A percentile compares a stretch with the other conserved stretches of the same genome.
Conservation (phyloP, 2,329 filamentous ascomycete species). For the Diplocarpon rosae region DNA sequence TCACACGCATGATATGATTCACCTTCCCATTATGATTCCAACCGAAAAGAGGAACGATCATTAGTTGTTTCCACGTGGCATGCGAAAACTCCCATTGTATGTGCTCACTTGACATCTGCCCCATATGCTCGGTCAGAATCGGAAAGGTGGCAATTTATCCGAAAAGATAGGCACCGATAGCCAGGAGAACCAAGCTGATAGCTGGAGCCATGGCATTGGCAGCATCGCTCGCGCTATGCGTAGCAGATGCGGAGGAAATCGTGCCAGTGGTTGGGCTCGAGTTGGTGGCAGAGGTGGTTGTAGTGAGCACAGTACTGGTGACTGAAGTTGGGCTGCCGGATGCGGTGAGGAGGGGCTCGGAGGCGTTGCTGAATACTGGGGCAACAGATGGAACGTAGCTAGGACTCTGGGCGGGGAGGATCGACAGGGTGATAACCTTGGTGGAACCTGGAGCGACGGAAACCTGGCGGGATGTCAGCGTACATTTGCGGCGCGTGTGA, state of each 20-base stretch:
- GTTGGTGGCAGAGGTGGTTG: background rate
- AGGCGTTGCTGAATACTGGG: slow-evolving; percentile 1
- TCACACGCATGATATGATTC: background rate
- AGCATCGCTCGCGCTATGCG: background rate
- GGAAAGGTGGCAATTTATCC: slow-evolving; percentile 3
- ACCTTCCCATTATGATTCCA: slow-evolving; percentile 3
- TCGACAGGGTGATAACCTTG: background rate
- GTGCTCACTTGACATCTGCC: background rate
- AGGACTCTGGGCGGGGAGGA: background rate
- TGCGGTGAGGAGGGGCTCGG: slow-evolving; percentile 1
- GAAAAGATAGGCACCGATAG: slow-evolving; percentile 7
- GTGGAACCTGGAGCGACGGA: background rate
- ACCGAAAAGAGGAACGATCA: slow-evolving; percentile 1
- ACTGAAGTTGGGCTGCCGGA: background rate
- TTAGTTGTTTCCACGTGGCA: slow-evolving; percentile 2
- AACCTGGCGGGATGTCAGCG: background rate
- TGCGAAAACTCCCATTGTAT: slow-evolving; percentile 1
- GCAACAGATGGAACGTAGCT: slow-evolving; percentile 2
- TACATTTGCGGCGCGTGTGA: background rate
- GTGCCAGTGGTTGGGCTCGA: slow-evolving; percentile 3
- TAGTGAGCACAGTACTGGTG: background rate
- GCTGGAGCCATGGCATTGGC: slow-evolving; percentile 3
- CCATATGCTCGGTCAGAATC: slow-evolving; percentile 1
- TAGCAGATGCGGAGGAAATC: background rate
- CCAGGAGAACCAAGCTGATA: slow-evolving; percentile 3